phyloP scores from a whole-genome alignment of 441 rosid species.

The Euphorbia celastroides region DNA sequence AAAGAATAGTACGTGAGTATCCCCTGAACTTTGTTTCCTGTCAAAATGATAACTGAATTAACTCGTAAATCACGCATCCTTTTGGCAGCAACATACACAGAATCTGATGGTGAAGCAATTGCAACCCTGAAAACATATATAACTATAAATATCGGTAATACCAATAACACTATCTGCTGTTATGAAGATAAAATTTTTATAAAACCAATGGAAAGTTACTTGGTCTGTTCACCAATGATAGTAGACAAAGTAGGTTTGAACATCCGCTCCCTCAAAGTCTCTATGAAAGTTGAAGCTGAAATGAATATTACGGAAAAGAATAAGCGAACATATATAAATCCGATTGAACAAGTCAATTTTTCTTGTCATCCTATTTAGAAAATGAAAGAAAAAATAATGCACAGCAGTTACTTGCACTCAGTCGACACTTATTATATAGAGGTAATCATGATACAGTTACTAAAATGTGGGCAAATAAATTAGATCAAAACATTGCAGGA shows the following conservation, averaged over 20 bases:
- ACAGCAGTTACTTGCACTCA: not conserved
- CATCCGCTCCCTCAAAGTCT: conserved; percentile 87
- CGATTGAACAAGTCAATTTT: not conserved
- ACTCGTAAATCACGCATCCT: conserved; percentile 73
- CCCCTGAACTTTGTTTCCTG: conserved; percentile 64
- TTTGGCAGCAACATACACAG: conserved; percentile 79
- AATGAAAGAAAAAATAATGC: not conserved
- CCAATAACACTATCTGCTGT: conserved; percentile 8
- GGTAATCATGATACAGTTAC: not conserved
- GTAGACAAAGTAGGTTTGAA: conserved; percentile 91
- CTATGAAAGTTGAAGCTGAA: conserved; percentile 70
- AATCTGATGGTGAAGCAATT: conserved; percentile 65
- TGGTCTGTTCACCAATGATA: conserved; percentile 63
- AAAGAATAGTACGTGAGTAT: conserved; percentile 65
- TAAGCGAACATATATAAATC: not conserved
- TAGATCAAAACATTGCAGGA: not conserved
- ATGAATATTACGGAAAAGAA: conserved; percentile 3
- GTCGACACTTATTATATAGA: not conserved
- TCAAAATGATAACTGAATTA: conserved; percentile 59
- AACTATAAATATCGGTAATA: conserved; percentile 22
- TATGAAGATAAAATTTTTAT: not conserved
- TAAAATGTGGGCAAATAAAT: not conserved
- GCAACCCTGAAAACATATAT: conserved; percentile 45
- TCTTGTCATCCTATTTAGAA: not conserved
- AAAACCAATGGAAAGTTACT: conserved; percentile 29